Percentiles rank a stretch among this genome's conserved stretches.
phyloP scores from a whole-genome alignment of 805 yeast genomes.

The Lipomyces sp. region DNA sequence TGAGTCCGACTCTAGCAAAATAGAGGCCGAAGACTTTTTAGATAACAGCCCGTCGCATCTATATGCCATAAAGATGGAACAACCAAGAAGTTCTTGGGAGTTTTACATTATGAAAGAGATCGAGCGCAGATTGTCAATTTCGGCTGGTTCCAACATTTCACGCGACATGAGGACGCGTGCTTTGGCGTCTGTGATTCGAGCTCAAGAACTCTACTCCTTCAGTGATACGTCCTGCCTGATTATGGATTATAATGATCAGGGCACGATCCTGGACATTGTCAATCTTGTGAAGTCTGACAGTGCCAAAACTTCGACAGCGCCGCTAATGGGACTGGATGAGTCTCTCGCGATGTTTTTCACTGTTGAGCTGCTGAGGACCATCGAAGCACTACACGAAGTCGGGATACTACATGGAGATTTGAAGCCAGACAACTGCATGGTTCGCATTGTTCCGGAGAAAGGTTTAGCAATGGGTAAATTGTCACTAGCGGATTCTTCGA shows the following conservation, averaged over 20 bases:
- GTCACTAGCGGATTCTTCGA: slow-evolving; percentile 7
- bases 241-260: slow-evolving; percentile 62
- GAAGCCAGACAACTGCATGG: slow-evolving; percentile 83
- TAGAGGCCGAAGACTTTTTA: neutral
- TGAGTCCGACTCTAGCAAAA: slow-evolving; percentile 42
- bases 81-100: slow-evolving; percentile 76
- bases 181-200: slow-evolving; percentile 47
- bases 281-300: slow-evolving; percentile 45
- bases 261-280: slow-evolving; percentile 68
- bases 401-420: slow-evolving; percentile 81
- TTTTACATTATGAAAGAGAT: slow-evolving; percentile 65
- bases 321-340: slow-evolving; percentile 49
- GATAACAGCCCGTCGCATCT: slow-evolving; percentile 42
- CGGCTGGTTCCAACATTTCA: neutral
- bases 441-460: slow-evolving; percentile 45
- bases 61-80: slow-evolving; percentile 70
- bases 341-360: slow-evolving; percentile 59
- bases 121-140: slow-evolving; percentile 41
- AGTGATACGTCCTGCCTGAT: slow-evolving; percentile 67
- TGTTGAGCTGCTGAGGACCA: slow-evolving; percentile 56
- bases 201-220: slow-evolving; percentile 53
- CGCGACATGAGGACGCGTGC: slow-evolving; percentile 26
- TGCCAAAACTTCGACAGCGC: slow-evolving; percentile 12
- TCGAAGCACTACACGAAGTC: slow-evolving; percentile 59
- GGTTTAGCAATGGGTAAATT: slow-evolving; percentile 16